Evolutionary conservation across 352 stramenopile species (phyloP).

Genomic region (Globisporangium cystogenes): DNA sequence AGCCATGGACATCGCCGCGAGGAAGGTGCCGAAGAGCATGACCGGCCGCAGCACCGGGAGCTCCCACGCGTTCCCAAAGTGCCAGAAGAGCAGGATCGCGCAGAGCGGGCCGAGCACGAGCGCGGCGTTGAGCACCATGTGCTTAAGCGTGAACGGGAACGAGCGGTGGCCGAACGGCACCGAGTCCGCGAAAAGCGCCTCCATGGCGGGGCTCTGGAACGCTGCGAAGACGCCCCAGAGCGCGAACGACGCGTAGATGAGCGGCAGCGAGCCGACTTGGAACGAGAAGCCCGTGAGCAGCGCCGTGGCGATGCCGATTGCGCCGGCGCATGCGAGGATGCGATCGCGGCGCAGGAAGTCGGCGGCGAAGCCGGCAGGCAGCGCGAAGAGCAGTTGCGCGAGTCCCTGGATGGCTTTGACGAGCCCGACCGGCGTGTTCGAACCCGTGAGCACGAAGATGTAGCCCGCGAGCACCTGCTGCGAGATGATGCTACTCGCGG

Average conservation of each 20-base stretch:
- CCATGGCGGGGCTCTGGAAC: constrained; percentile 64
- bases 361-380: constrained; percentile 50
- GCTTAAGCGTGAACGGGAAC: constrained; percentile 72
- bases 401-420: constrained; percentile 46
- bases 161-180: constrained; percentile 61
- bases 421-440: constrained; percentile 34
- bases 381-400: constrained; percentile 39
- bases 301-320: constrained; percentile 30
- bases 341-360: constrained; percentile 51
- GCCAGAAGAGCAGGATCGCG: constrained; percentile 59
- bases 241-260: constrained; percentile 60
- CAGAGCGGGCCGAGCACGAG: constrained; percentile 47
- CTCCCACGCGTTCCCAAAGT: constrained; percentile 77
- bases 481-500: constrained; percentile 51
- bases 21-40: constrained; percentile 54
- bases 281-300: constrained; percentile 40
- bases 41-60: constrained; percentile 52
- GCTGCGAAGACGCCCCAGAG: constrained; percentile 81
- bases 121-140: constrained; percentile 48
- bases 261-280: constrained; percentile 27
- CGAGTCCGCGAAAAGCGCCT: constrained; percentile 85
- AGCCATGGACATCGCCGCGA: constrained; percentile 53
- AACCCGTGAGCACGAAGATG: constrained; percentile 48
- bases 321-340: constrained; percentile 32
- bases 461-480: constrained; percentile 58